Conservation (phyloP, 257 asterid species). For the Scutellaria barbata region DNA sequence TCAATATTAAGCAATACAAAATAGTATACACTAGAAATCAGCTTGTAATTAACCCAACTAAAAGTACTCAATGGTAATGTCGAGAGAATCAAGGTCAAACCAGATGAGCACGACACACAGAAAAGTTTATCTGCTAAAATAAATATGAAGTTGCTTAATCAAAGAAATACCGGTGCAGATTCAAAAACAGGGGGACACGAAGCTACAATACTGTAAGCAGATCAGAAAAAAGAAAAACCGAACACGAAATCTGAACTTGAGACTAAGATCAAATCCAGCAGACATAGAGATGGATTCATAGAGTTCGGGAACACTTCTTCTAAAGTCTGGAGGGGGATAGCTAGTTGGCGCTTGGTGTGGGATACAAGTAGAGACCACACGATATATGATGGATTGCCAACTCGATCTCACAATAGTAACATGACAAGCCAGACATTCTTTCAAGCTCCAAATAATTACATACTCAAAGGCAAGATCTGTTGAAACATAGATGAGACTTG, state of each 20-base stretch:
- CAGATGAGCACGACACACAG: not conserved
- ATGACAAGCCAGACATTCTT: not conserved
- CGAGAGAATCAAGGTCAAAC: not conserved
- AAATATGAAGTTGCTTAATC: not conserved
- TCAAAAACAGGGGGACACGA: no score
- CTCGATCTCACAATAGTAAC: not conserved
- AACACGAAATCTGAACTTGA: not conserved
- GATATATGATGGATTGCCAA: slow-evolving; percentile 9
- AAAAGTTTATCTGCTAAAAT: not conserved
- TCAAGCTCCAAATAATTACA: not conserved
- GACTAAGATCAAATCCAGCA: slow-evolving; percentile 4
- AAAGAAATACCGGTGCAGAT: not conserved
- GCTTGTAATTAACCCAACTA: no score
- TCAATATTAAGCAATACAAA: no score
- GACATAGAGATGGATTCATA: no score
- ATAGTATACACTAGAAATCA: no score
- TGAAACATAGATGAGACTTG: not conserved
- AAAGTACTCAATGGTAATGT: no score
- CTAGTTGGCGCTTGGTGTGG: no score
- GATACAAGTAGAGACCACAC: not conserved
- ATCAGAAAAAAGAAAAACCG: no score
- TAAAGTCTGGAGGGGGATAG: no score
- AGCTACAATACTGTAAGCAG: no score
- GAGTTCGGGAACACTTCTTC: no score
- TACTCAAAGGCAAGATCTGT: slow-evolving; percentile 5